These are phyloP conservation scores for Wickerhamiella shivajii DNA, from an alignment of 805 yeast genomes.

Conservation along the genomic window DNA sequence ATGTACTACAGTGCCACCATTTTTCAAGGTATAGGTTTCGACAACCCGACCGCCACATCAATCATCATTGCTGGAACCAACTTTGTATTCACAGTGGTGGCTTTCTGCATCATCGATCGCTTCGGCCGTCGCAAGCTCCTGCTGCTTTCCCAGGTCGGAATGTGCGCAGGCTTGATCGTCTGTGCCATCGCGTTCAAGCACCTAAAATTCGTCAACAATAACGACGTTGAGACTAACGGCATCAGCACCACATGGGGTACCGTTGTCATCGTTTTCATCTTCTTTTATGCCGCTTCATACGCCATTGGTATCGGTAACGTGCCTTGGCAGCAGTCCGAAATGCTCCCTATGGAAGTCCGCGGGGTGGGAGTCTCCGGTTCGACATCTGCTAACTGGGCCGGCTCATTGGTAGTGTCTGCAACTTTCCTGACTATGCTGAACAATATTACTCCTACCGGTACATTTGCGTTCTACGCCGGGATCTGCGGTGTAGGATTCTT, in stretches of 20 bases:
- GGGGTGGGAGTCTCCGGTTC: slow-evolving; percentile 85
- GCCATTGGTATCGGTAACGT: slow-evolving; percentile 94
- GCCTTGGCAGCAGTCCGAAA: slow-evolving; percentile 96
- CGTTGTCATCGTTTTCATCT: slow-evolving; percentile 73
- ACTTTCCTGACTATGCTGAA: slow-evolving; percentile 90
- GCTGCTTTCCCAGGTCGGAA: slow-evolving; percentile 68
- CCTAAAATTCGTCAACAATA: slow-evolving; percentile 45
- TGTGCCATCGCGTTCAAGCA: slow-evolving; percentile 89
- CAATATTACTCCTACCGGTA: slow-evolving; percentile 88
- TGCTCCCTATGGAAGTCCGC: slow-evolving; percentile 86
- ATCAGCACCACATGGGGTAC: slow-evolving; percentile 57
- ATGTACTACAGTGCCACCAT: slow-evolving; percentile 93
- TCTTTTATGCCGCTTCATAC: slow-evolving; percentile 73
- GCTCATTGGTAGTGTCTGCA: slow-evolving; percentile 78
- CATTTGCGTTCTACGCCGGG: slow-evolving; percentile 81
- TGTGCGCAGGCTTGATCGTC: slow-evolving; percentile 60
- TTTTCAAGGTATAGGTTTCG: slow-evolving; percentile 79
- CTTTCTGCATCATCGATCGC: slow-evolving; percentile 72
- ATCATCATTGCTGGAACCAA: slow-evolving; percentile 89
- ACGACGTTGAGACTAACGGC: slow-evolving; percentile 26
- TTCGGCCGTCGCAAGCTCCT: slow-evolving; percentile 80
- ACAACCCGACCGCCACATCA: slow-evolving; percentile 86
- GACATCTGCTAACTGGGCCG: slow-evolving; percentile 91
- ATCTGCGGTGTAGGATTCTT: slow-evolving; percentile 57
- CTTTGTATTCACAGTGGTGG: slow-evolving; percentile 72